Evolutionary conservation across 2,329 filamentous ascomycete genomes (phyloP).

Genomic region (Lasiodiplodia sp.): DNA sequence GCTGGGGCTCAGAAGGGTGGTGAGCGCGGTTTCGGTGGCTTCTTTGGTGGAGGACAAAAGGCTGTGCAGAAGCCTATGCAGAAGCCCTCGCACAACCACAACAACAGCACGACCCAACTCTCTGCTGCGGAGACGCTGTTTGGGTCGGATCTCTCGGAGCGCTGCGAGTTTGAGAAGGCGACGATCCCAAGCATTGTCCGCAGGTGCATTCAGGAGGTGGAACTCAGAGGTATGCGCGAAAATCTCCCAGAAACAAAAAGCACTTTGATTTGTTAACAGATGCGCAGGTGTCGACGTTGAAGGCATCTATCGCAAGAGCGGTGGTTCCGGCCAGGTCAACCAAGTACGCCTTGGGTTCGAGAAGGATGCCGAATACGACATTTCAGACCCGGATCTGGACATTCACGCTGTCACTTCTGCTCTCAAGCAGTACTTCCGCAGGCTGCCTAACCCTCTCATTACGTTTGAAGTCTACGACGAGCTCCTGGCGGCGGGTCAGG

Average conservation of each 20-base stretch:
- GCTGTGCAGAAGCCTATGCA: constrained; percentile 34
- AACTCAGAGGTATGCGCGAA: constrained; percentile 71
- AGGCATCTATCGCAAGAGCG: constrained; percentile 97
- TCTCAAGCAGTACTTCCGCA: constrained; percentile 96
- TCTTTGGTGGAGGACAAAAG: constrained; percentile 44
- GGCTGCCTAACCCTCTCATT: constrained; percentile 85
- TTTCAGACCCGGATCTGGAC: constrained; percentile 90
- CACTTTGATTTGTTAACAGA: constrained; percentile 28
- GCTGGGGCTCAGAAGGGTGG: constrained; percentile 30
- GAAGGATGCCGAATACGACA: constrained; percentile 83
- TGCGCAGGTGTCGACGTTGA: constrained; percentile 82
- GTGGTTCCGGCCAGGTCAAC: constrained; percentile 89
- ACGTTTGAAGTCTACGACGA: constrained; percentile 93
- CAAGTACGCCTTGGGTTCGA: constrained; percentile 92
- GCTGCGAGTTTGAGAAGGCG: constrained; percentile 86
- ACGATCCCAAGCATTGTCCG: constrained; percentile 90
- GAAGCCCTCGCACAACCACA: constrained; percentile 44
- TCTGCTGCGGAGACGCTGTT: constrained; percentile 67
- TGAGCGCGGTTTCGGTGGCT: constrained; percentile 38
- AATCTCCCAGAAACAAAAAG: background rate
- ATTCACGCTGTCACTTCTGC: constrained; percentile 96
- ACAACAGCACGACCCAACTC: constrained; percentile 37
- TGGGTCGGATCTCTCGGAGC: constrained; percentile 84
- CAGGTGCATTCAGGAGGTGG: constrained; percentile 95
- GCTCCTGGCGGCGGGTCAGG: constrained; percentile 78